These are phyloP conservation scores for Lathyrus oleraceus DNA, from an alignment of 306 rosid species.

Conservation along the genomic window DNA sequence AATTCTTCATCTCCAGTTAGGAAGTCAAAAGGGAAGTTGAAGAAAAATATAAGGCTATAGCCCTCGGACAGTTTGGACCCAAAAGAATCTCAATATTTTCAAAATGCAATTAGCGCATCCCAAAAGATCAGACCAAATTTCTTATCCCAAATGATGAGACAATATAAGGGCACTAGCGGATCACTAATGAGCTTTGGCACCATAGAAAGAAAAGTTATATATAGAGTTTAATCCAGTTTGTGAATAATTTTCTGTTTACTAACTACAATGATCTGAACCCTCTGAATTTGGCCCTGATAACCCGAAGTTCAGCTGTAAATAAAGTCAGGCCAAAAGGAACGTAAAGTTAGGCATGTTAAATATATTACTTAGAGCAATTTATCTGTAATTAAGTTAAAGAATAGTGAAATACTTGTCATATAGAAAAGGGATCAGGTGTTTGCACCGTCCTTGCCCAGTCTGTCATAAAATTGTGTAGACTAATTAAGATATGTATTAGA, in stretches of 20 bases:
- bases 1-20: conserved; percentile 36
- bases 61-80: conserved; percentile 4
- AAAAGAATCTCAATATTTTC: conserved; percentile 14
- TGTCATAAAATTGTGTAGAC: conserved; percentile 11
- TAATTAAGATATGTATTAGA: no score
- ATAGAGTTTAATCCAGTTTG: not conserved
- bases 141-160: conserved; percentile 6
- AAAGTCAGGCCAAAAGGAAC: not conserved
- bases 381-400: conserved; percentile 17
- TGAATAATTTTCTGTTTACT: not conserved
- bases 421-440: conserved; percentile 16
- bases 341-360: conserved; percentile 1
- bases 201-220: conserved; percentile 1
- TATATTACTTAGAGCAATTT: conserved; percentile 1
- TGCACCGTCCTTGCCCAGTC: conserved; percentile 21
- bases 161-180: not conserved
- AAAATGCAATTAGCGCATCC: conserved; percentile 17
- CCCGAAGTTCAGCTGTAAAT: not conserved
- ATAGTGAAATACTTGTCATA: conserved; percentile 16
- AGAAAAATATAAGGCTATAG: conserved; percentile 18
- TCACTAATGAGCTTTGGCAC: not conserved
- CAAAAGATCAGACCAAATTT: not conserved
- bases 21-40: conserved; percentile 28
- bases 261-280: conserved; percentile 2
- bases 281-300: not conserved